Base-by-base conservation (phyloP, 306 rosid genomes). In the Lathyrus tuberosus region DNA sequence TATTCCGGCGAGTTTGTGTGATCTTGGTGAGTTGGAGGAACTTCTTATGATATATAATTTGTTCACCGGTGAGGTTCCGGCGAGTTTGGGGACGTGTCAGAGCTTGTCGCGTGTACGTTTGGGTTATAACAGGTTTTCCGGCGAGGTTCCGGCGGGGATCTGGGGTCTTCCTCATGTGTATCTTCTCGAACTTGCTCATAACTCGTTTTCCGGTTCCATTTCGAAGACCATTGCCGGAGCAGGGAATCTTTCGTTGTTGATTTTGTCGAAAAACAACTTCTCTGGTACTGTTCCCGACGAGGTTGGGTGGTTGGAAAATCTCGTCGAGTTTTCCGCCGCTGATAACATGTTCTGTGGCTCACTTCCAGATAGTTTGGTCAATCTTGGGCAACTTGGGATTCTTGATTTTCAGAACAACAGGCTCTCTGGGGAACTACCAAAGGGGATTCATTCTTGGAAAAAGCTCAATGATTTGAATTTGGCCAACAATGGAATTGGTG, bases 161-260 rank as follows among this genome's bases (percentile, higher is more conserved):
- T 94, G 99, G 99, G 97, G 97, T 1, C 88, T 91, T 1, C 91
- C 96, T 0, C 85, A 41, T 44, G 95, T 91, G 3, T 80, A 74
- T 38, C 70, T 94, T 0, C 83, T 94, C 3, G 99, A 94, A 47
- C 95, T 94, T 0, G 69, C 71, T 6, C 87, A 84, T 0, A 94
- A 94, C 80, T 49, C 82, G 5, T 80, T 94, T 4, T 80, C 99
- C 0, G 99, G 99, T 14, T 53, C 82, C 8, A 75, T 94, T 3
- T 76, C 89, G 4, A 81, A 53, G 68, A 88, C 91, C 16, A 83
- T 94, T 6, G 97, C 84, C n/a, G 88, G 91, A 0, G 92, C 99
- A 0, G 76, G 79, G 30, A 87, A 77, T 65, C 75, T 94, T 0
- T 86, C 95, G 18, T 9, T 85, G 54, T 69, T 94, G 69, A 72